phyloP scores from a whole-genome alignment of 805 yeast species.

The Pichia scutulata region DNA sequence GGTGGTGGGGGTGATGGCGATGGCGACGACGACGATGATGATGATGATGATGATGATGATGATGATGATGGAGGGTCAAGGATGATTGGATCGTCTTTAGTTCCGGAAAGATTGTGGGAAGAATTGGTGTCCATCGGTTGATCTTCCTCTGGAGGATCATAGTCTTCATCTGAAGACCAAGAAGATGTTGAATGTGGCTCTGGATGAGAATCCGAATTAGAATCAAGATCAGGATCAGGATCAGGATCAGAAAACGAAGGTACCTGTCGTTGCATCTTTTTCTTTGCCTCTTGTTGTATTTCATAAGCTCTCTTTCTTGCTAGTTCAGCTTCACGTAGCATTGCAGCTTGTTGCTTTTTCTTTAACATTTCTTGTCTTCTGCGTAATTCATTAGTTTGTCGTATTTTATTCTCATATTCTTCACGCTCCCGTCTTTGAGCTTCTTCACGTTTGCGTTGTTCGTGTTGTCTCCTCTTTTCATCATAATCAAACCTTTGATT shows the following conservation, averaged over 20 bases:
- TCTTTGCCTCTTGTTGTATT: constrained; percentile 5
- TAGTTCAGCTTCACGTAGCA: constrained; percentile 5
- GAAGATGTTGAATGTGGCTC: neutral
- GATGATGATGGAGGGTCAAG: neutral
- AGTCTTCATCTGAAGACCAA: neutral
- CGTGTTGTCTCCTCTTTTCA: neutral
- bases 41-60: neutral
- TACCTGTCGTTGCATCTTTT: neutral
- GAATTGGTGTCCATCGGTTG: neutral
- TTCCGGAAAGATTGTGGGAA: neutral
- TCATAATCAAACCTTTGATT: constrained; percentile 1
- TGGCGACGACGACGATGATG: neutral
- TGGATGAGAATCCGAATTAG: no score
- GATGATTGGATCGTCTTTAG: neutral
- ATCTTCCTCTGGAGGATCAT: neutral
- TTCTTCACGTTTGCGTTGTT: neutral
- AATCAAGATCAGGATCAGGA: no score
- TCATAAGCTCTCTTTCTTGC: constrained; percentile 2
- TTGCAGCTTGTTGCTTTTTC: neutral
- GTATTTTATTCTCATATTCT: neutral
- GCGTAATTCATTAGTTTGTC: constrained; percentile 3
- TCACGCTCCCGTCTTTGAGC: neutral
- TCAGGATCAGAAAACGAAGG: neutral
- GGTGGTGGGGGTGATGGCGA: neutral
- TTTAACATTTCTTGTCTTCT: neutral